A percentile compares a stretch with the other conserved stretches of the same genome.
Evolutionary conservation across 768 basidiomycete genomes (phyloP).

Genomic region (Melanogaster broomeanus): DNA sequence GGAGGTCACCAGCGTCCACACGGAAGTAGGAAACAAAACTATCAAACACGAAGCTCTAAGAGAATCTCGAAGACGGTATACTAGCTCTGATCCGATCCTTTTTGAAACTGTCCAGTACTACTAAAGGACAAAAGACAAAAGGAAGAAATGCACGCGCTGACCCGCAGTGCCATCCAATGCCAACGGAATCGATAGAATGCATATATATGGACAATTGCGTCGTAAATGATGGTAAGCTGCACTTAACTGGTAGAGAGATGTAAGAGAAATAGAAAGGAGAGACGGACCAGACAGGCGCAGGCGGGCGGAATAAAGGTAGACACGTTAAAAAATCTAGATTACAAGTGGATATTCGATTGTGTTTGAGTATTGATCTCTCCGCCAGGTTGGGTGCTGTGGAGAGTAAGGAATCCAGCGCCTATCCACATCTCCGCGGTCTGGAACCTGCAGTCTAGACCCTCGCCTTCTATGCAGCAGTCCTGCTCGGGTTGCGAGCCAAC

Average conservation of each 20-base stretch:
- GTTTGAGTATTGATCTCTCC: conserved; percentile 22
- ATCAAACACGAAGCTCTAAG: too few relatives aligned
- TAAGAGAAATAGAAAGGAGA: conserved; percentile 8
- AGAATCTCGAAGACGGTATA: too few relatives aligned
- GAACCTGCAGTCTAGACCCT: background rate
- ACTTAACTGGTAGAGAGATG: conserved; percentile 13
- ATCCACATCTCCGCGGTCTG: conserved; percentile 11
- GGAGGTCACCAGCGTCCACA: too few relatives aligned
- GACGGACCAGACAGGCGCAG: conserved; percentile 15
- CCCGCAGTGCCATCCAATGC: conserved; percentile 4
- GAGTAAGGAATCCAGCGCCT: conserved; percentile 25
- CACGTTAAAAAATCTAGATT: conserved; percentile 32
- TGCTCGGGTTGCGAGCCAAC: conserved; percentile 75
- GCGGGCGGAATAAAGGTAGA: conserved; percentile 13
- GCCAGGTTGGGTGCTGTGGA: conserved; percentile 11
- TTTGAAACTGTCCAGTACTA: background rate
- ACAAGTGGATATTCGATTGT: conserved; percentile 32
- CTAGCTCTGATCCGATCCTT: conserved; percentile 3
- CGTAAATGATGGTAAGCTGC: conserved; percentile 2
- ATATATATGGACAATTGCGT: conserved; percentile 17
- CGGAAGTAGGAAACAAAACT: too few relatives aligned
- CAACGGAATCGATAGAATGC: conserved; percentile 14
- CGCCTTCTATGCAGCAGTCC: conserved; percentile 48
- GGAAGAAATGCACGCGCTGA: background rate
- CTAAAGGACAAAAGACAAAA: too few relatives aligned